These are phyloP conservation scores for Eimeria sp. DNA, from an alignment of 169 alveolate genomes.

Conservation along the genomic window DNA sequence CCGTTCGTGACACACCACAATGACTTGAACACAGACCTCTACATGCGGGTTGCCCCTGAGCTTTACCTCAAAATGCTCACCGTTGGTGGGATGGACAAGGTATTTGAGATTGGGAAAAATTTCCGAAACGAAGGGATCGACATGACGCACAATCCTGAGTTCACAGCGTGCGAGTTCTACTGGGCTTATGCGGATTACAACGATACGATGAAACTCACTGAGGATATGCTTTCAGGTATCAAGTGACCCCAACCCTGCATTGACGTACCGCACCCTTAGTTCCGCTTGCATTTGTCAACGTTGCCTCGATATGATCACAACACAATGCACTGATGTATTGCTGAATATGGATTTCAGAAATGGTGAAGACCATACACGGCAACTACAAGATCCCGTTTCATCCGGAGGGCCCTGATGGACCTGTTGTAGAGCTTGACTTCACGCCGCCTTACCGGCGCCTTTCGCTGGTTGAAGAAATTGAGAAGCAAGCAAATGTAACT, in stretches of 20 bases:
- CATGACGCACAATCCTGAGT: constrained; percentile 99
- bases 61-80: constrained; percentile 97
- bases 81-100: constrained; percentile 98
- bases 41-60: constrained; percentile 99
- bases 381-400: constrained; percentile 96
- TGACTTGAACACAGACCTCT: constrained; percentile 97
- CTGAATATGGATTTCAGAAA: constrained; percentile 44
- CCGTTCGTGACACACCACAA: constrained; percentile 99
- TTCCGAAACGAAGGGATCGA: constrained; percentile 99
- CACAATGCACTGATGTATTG: not conserved
- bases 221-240: constrained; percentile 95
- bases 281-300: not conserved
- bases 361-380: constrained; percentile 95
- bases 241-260: no score
- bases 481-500: constrained; percentile 81
- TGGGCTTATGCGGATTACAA: constrained; percentile 98
- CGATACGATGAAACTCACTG: constrained; percentile 98
- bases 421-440: constrained; percentile 97
- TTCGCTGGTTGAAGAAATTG: constrained; percentile 87
- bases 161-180: constrained; percentile 99
- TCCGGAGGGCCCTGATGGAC: constrained; percentile 97
- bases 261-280: not conserved
- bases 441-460: constrained; percentile 97
- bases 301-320: not conserved
- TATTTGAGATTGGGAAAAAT: constrained; percentile 99